phyloP scores from a whole-genome alignment of 495 filamentous ascomycete genomes.

The Daldinia loculata region DNA sequence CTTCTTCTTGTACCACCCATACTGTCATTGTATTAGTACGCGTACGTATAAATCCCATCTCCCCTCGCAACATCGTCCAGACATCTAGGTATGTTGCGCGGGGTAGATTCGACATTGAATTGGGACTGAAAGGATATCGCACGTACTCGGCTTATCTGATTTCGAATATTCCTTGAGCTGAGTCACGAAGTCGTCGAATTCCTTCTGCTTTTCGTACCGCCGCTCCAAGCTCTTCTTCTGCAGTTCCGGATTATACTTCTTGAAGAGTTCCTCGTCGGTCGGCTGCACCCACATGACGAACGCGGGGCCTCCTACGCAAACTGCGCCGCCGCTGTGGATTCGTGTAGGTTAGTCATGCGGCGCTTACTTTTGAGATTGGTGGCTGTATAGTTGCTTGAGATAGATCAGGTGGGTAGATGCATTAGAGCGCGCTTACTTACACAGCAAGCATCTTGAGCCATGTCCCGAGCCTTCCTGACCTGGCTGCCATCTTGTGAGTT shows the following conservation, averaged over 20 bases:
- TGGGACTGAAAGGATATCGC: background rate
- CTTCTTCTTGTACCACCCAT: slow-evolving; percentile 77
- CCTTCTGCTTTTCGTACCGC: slow-evolving; percentile 75
- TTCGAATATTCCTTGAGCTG: slow-evolving; percentile 89
- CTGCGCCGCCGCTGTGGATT: slow-evolving; percentile 65
- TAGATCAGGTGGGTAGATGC: slow-evolving; percentile 11
- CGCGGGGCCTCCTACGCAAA: slow-evolving; percentile 85
- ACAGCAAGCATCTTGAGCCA: slow-evolving; percentile 66
- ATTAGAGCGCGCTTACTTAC: slow-evolving; percentile 49
- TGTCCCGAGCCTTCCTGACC: slow-evolving; percentile 41
- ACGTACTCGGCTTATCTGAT: slow-evolving; percentile 79
- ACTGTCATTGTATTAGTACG: slow-evolving; percentile 53
- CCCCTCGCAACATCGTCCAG: background rate
- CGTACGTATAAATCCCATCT: slow-evolving; percentile 3
- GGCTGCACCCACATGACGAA: slow-evolving; percentile 83
- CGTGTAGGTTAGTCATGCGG: slow-evolving; percentile 32
- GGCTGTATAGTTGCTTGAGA: background rate
- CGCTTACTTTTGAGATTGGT: slow-evolving; percentile 3
- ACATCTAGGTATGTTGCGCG: background rate
- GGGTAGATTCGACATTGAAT: background rate
- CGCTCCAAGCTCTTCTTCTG: slow-evolving; percentile 82
- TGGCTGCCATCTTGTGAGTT: slow-evolving; percentile 41
- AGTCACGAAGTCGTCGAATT: slow-evolving; percentile 86
- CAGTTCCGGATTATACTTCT: slow-evolving; percentile 92
- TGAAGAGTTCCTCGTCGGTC: slow-evolving; percentile 88